These are phyloP conservation scores for Puccinia horiana DNA, from an alignment of 1,284 basidiomycete genomes.

Conservation along the genomic window DNA sequence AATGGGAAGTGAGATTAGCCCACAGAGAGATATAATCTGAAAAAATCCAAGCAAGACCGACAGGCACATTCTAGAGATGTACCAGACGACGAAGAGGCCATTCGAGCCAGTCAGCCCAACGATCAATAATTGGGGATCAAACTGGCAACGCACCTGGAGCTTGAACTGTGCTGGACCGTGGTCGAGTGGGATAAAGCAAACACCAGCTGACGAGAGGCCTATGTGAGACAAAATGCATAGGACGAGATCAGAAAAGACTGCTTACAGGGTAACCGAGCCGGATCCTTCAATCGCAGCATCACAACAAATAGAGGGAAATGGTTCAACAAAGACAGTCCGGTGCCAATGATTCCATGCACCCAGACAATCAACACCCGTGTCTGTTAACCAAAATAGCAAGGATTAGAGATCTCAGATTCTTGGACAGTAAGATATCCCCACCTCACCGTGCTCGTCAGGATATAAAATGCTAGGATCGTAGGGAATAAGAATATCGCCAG, in stretches of 20 bases:
- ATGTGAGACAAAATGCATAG: background rate
- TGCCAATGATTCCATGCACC: constrained; percentile 68
- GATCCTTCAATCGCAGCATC: constrained; percentile 82
- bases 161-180: constrained; percentile 8
- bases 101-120: background rate
- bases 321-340: constrained; percentile 74
- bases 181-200: constrained; percentile 33
- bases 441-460: constrained; percentile 74
- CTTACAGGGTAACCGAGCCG: constrained; percentile 75
- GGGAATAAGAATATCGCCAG: constrained; percentile 86
- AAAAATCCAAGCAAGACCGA: constrained; percentile 47
- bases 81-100: background rate
- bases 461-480: constrained; percentile 82
- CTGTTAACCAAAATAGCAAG: constrained; percentile 59
- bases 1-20: constrained; percentile 43
- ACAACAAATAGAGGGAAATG: constrained; percentile 87
- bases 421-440: constrained; percentile 36
- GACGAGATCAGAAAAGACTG: constrained; percentile 21
- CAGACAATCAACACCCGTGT: constrained; percentile 67
- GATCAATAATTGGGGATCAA: background rate
- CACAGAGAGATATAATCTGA: constrained; percentile 48
- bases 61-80: constrained; percentile 40
- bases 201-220: constrained; percentile 27
- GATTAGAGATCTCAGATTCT: constrained; percentile 11
- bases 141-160: constrained; percentile 5